Percentiles rank a stretch among this genome's conserved stretches.
These are phyloP conservation scores for Mycena galopus DNA, from an alignment of 768 basidiomycete species.

Conservation along the genomic window DNA sequence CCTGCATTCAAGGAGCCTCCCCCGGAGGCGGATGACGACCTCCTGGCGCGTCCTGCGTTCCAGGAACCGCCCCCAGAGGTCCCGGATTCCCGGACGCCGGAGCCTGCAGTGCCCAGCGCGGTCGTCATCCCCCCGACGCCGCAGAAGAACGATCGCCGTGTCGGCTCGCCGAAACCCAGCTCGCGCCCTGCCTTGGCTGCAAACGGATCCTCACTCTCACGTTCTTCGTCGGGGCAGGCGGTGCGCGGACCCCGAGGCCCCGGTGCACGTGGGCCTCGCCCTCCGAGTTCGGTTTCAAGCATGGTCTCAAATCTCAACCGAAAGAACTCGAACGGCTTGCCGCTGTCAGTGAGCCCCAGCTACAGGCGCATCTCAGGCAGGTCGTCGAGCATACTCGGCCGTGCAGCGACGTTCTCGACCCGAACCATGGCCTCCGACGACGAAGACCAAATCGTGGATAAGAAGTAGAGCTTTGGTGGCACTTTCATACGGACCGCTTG, in stretches of 20 bases:
- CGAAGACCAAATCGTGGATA: slow-evolving; percentile 76
- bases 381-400: slow-evolving; percentile 62
- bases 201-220: slow-evolving; percentile 38
- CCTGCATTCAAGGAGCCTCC: slow-evolving; percentile 74
- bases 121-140: slow-evolving; percentile 68
- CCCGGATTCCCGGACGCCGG: slow-evolving; percentile 45
- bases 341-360: slow-evolving; percentile 54
- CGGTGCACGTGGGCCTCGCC: slow-evolving; percentile 61
- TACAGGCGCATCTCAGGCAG: slow-evolving; percentile 63
- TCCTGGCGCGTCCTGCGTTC: slow-evolving; percentile 57
- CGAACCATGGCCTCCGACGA: slow-evolving; percentile 89
- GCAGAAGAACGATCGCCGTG: slow-evolving; percentile 50
- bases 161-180: slow-evolving; percentile 48
- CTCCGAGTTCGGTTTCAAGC: slow-evolving; percentile 62
- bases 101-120: slow-evolving; percentile 52
- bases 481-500: too few species aligned
- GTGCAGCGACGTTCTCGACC: slow-evolving; percentile 70
- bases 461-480: slow-evolving; percentile 43
- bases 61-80: slow-evolving; percentile 53
- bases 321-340: slow-evolving; percentile 54
- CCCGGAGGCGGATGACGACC: slow-evolving; percentile 66
- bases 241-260: slow-evolving; percentile 60
- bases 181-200: slow-evolving; percentile 63
- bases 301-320: slow-evolving; percentile 72
- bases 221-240: slow-evolving; percentile 42